Base-by-base conservation (phyloP, 2,329 filamentous ascomycete genomes). In the Stylonectria norvegica region DNA sequence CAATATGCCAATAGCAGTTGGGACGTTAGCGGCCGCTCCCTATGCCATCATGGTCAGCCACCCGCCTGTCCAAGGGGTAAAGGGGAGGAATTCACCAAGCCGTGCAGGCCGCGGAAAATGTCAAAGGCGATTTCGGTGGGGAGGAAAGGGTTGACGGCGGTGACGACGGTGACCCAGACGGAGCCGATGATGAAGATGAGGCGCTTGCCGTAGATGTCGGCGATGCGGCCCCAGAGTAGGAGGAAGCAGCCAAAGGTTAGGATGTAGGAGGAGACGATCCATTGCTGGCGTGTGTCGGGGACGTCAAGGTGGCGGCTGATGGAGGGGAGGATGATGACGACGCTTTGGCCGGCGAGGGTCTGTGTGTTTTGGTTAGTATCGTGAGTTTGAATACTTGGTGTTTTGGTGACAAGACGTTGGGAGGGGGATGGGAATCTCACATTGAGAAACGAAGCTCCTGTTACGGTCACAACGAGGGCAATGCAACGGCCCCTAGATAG, bases 1-100 rank as follows among this genome's bases (percentile, higher is more conserved):
- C 3, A 87, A 60, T 27, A 86, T 86, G 0, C 83, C 83, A 54
- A 87, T 78, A 0, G 83, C 83, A 0, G 82, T 85, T 0, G 83
- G 83, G 1, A 86, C 79, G 54, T 84, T 86, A 12, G 81, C 80
- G 2, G 83, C 83, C 18, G 79, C 79, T 2, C 81, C 82, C 64
- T 76, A 39, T 15, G n/a, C n/a, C 20, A 11, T 19, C n/a, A 11
- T 4, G 22, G 23, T 34, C 19, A 42, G 29, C 5, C 27, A n/a
- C n/a, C n/a, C n/a, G 14, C n/a, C 8, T 32, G 15, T 32, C n/a
- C 11, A 18, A 14, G 22, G 5, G 32, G 15, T 18, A 8, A 28
- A 14, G 27, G 15, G 10, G 34, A n/a, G 7, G 20, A 14, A 45
- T 58, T 47, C 25, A 66, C 66, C 60, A 87, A 59, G 2, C 83